Evolutionary conservation across 805 yeast species (phyloP).

Genomic region (Allodekkera sacchari): DNA sequence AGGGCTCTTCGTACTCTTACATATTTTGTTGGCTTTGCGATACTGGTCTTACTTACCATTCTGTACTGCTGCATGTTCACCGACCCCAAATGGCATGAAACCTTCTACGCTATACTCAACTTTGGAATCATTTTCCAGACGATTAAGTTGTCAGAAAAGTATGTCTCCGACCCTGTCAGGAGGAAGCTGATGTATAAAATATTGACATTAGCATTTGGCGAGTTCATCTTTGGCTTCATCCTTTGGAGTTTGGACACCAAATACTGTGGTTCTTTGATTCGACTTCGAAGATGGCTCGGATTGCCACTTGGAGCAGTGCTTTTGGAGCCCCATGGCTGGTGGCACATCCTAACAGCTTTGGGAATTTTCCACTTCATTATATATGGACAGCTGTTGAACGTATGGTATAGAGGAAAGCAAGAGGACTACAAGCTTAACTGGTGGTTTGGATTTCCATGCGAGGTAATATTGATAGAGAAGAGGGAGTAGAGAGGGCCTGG

Average conservation of each 20-base stretch:
- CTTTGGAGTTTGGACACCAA: slow-evolving; percentile 84
- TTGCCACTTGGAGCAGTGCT: slow-evolving; percentile 72
- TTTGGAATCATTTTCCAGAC: slow-evolving; percentile 56
- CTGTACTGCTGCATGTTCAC: slow-evolving; percentile 45
- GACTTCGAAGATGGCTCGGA: slow-evolving; percentile 53
- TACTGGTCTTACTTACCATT: slow-evolving; percentile 20
- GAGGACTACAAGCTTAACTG: slow-evolving; percentile 47
- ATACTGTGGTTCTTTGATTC: slow-evolving; percentile 54
- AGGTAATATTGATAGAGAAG: slow-evolving; percentile 31
- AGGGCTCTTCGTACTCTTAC: slow-evolving; percentile 5
- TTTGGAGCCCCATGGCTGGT: slow-evolving; percentile 90
- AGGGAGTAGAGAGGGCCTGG: no score
- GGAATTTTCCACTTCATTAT: slow-evolving; percentile 80
- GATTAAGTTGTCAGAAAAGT: slow-evolving; percentile 36
- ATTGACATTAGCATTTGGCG: slow-evolving; percentile 49
- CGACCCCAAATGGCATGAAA: slow-evolving; percentile 82
- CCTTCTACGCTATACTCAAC: slow-evolving; percentile 68
- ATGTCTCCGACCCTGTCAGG: slow-evolving; percentile 44
- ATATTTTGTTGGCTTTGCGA: slow-evolving; percentile 9
- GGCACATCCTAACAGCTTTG: slow-evolving; percentile 78
- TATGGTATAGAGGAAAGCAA: slow-evolving; percentile 47
- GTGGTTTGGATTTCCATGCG: slow-evolving; percentile 50
- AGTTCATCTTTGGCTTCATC: slow-evolving; percentile 63
- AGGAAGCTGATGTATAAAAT: slow-evolving; percentile 43
- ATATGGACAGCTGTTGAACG: slow-evolving; percentile 64